phyloP scores from a whole-genome alignment of 2,329 filamentous ascomycete species.

The Fusarium dimerum region DNA sequence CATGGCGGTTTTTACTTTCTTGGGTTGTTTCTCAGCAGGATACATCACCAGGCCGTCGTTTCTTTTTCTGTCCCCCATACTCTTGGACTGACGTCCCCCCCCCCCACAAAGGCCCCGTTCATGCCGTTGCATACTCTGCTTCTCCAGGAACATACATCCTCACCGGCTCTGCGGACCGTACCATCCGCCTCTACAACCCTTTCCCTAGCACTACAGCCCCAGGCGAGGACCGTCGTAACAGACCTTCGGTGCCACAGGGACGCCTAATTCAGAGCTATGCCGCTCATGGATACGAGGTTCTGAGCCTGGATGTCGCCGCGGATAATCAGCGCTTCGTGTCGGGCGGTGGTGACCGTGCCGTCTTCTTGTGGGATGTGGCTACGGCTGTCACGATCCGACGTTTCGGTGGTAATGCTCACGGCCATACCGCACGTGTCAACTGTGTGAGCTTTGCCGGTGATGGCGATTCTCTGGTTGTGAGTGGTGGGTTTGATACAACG shows the following conservation, averaged over 20 bases:
- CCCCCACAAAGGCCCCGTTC: conserved; percentile 60
- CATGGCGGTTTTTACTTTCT: not conserved
- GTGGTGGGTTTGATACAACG: conserved; percentile 72
- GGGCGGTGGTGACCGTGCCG: conserved; percentile 84
- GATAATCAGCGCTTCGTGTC: conserved; percentile 86
- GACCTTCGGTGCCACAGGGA: conserved; percentile 43
- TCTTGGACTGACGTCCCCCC: not conserved
- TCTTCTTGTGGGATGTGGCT: conserved; percentile 94
- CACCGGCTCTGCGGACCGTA: conserved; percentile 82
- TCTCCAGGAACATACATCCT: conserved; percentile 76
- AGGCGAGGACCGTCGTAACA: conserved; percentile 28
- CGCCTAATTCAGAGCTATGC: conserved; percentile 83
- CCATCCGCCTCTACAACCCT: conserved; percentile 85
- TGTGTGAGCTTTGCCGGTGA: conserved; percentile 77
- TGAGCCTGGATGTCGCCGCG: conserved; percentile 71
- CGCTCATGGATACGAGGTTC: conserved; percentile 89
- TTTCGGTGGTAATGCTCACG: conserved; percentile 62
- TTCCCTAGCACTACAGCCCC: conserved; percentile 47
- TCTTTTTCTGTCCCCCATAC: not conserved
- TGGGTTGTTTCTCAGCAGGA: not conserved
- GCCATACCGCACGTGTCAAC: conserved; percentile 75
- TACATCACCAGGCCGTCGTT: no score
- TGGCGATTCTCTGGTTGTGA: conserved; percentile 71
- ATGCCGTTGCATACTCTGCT: conserved; percentile 72
- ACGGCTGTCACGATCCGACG: conserved; percentile 75